Percentiles rank a stretch among this genome's conserved stretches.
phyloP scores from a whole-genome alignment of 768 basidiomycete genomes.

The Austroboletus festivus region DNA sequence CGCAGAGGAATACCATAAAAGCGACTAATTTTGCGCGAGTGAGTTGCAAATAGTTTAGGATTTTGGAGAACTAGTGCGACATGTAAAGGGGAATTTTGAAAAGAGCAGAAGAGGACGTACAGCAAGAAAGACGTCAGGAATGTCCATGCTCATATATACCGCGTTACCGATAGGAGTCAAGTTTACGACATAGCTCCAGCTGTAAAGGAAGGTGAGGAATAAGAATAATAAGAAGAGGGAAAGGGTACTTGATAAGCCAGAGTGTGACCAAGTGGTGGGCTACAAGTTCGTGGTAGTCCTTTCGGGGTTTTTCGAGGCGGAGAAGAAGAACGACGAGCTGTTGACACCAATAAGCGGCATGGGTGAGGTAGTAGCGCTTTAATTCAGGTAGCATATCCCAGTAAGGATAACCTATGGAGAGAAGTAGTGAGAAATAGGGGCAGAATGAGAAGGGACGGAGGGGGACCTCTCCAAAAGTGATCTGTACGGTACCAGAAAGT shows the following conservation, averaged over 20 bases:
- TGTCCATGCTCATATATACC: slow-evolving; percentile 95
- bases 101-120: slow-evolving; percentile 40
- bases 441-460: neutral
- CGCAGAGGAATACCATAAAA: slow-evolving; percentile 61
- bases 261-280: slow-evolving; percentile 91
- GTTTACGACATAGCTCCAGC: slow-evolving; percentile 83
- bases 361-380: slow-evolving; percentile 92
- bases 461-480: slow-evolving; percentile 78
- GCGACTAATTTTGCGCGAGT: slow-evolving; percentile 57
- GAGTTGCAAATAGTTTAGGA: slow-evolving; percentile 82
- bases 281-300: slow-evolving; percentile 85
- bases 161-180: slow-evolving; percentile 87
- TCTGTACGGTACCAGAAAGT: slow-evolving; percentile 85
- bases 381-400: slow-evolving; percentile 83
- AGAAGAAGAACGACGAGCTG: slow-evolving; percentile 84
- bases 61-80: slow-evolving; percentile 65
- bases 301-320: slow-evolving; percentile 89
- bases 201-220: slow-evolving; percentile 26
- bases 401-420: slow-evolving; percentile 71
- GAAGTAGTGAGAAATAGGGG: slow-evolving; percentile 3
- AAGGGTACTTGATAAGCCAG: slow-evolving; percentile 82
- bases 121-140: slow-evolving; percentile 86
- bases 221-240: neutral
- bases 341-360: slow-evolving; percentile 92
- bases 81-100: neutral